Evolutionary conservation across 345 rosid species (phyloP), one percentile per base, ranked within the genome.

Genomic region (Geranium rotundifolium): DNA sequence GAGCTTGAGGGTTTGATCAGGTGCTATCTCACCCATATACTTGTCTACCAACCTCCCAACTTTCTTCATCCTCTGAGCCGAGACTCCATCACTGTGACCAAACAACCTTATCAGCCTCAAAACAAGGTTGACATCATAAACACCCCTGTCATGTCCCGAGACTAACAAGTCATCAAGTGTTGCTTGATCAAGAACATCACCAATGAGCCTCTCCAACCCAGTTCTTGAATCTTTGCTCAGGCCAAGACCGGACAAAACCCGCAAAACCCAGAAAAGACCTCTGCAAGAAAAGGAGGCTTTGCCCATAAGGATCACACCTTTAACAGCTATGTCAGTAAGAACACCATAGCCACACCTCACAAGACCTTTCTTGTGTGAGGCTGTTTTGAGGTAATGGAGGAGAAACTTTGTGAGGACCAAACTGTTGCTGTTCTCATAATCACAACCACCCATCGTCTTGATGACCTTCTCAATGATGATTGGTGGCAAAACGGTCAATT

Each of bases 91-190:
- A 7, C 63, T 29, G n/a, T 30, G 73, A 19, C 77, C 90, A 60
- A 84, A 83, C 57, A 73, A 73, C 71, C 72, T 77, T 0, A 83
- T 69, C 62, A 86, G 77, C 65, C 93, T 86, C 46, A 79, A 65
- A 18, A 84, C 89, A 56, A 86, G 71, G 58, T 75, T 80, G 13
- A 84, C 90, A 69, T 86, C 90, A 62, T 83, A 89, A 62, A 69
- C 82, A 63, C 77, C 78, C 29, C 66, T 74, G 9, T 72, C 80
- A 39, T 67, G 76, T 0, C 79, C 80, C 0, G 85, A 77, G 27
- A 89, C 76, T 61, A 89, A 17, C 64, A 89, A 73, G 69, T 89
- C 96, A 75, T 89, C 96, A 0, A 89, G 65, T 19, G 81, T 86
- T 68, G 96, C 91, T 69, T 86, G 76, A 64, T 89, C 89, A 50